Conservation (phyloP, 768 basidiomycete genomes). For the Phaeotremella fagi region DNA sequence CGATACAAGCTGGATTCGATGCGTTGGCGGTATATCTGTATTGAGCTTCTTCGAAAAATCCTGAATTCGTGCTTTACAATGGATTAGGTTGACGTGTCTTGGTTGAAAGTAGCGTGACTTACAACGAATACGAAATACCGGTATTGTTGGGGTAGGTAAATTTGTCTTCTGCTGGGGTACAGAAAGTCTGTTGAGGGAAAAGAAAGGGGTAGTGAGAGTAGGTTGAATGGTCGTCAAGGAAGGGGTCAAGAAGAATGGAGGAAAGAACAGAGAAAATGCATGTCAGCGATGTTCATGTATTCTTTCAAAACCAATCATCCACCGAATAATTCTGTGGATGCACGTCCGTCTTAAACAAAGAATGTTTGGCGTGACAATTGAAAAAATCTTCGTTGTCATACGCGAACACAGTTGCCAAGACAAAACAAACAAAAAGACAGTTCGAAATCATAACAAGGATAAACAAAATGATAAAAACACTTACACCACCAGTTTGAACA, state of each 20-base stretch:
- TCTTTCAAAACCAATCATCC: too few species aligned
- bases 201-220: neutral
- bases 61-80: conserved; percentile 58
- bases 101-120: conserved; percentile 45
- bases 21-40: conserved; percentile 88
- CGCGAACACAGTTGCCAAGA: too few species aligned
- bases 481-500: conserved; percentile 75
- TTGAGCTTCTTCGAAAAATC: conserved; percentile 81
- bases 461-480: too few species aligned
- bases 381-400: too few species aligned
- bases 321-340: too few species aligned
- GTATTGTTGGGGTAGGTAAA: conserved; percentile 82
- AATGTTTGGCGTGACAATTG: too few species aligned
- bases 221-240: neutral
- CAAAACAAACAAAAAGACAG: too few species aligned
- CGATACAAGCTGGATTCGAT: conserved; percentile 79
- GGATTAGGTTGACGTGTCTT: neutral
- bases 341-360: too few species aligned
- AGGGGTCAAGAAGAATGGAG: too few species aligned
- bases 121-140: conserved; percentile 88
- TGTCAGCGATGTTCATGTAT: too few species aligned
- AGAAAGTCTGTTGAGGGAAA: conserved; percentile 61
- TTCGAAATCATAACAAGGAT: too few species aligned
- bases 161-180: conserved; percentile 70
- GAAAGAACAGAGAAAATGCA: too few species aligned